Base-by-base conservation (phyloP, 2,329 filamentous ascomycete species). In the Macroventuria anomochaeta region DNA sequence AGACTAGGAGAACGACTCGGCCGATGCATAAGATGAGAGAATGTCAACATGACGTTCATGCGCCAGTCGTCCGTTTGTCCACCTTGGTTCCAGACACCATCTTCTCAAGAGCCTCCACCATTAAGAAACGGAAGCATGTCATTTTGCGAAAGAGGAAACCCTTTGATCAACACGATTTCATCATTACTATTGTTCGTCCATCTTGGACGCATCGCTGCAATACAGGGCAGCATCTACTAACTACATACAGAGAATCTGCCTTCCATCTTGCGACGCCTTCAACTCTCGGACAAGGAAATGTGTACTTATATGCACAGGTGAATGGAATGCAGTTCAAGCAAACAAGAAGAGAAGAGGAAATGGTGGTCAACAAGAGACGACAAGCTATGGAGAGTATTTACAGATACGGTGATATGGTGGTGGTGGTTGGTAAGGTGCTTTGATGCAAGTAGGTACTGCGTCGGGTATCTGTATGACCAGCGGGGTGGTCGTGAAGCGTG, bases 391-490 rank as follows among this genome's bases (percentile, higher is more conserved):
- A 55, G 37, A 50, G 41, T 55, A 55, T 55, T 46, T 55, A 55
- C 53, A 55, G 53, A 55, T 55, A 50, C 41, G 32, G 29, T 44
- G 37, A 20, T 53, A 23, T 34, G 31, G 23, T 38, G 46, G 23
- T 38, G 46, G 32, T 37, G 29, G 39, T 37, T 39, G 36, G 34
- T 54, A 37, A 23, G 33, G 44, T 33, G 33, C 17, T 8, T 49
- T 55, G 53, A 51, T 31, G 41, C 53, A 50, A 55, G 46, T 26
- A 25, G 46, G 53, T 50, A 51, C 46, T 55, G 46, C 65, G 64
- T 73, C 69, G 70, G 70, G 70, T 73, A 73, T 73, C 63, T 64
- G 70, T 72, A 71, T 63, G 68, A 73, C 68, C 62, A 44, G 34
- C 17, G 23, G 31, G 7, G 17, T 44, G 68, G 67, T 63, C 57